A percentile compares a stretch with the other conserved stretches of the same genome.
These are phyloP conservation scores for Pascua guehoae DNA, from an alignment of 1,284 basidiomycete genomes.

Conservation along the genomic window DNA sequence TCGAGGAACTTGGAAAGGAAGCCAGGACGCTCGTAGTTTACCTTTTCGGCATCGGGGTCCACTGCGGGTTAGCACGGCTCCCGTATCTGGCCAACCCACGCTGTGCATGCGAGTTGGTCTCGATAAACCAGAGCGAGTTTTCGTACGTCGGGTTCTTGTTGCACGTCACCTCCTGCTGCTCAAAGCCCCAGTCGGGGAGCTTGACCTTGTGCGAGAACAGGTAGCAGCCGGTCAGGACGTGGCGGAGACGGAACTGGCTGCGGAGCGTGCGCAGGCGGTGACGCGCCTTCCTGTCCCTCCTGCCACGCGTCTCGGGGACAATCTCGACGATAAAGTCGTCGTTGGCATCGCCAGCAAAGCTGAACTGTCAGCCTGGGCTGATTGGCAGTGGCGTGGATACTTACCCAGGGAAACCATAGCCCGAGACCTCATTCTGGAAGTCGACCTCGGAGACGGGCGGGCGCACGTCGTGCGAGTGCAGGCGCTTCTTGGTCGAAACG, in stretches of 20 bases:
- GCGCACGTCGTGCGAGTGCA: slow-evolving; percentile 92
- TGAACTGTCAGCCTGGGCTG: neutral
- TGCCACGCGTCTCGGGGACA: slow-evolving; percentile 52
- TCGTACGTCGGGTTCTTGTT: slow-evolving; percentile 89
- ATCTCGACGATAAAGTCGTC: slow-evolving; percentile 96
- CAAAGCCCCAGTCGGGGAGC: slow-evolving; percentile 94
- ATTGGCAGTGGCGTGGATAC: too few species aligned
- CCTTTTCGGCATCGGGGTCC: slow-evolving; percentile 64
- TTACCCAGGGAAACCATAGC: slow-evolving; percentile 70
- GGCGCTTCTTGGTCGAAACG: slow-evolving; percentile 71
- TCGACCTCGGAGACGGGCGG: slow-evolving; percentile 97
- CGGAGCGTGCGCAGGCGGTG: slow-evolving; percentile 74
- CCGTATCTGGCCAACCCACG: slow-evolving; percentile 56
- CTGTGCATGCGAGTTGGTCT: slow-evolving; percentile 74
- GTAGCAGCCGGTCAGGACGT: slow-evolving; percentile 87
- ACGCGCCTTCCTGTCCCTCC: slow-evolving; percentile 60
- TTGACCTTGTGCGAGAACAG: slow-evolving; percentile 98
- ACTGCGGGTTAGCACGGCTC: slow-evolving; percentile 54
- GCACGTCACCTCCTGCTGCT: slow-evolving; percentile 95
- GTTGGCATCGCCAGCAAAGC: slow-evolving; percentile 66
- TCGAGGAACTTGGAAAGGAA: slow-evolving; percentile 91
- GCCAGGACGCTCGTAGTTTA: slow-evolving; percentile 81
- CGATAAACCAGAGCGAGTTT: slow-evolving; percentile 93
- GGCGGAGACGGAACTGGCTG: slow-evolving; percentile 79
- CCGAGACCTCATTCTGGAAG: slow-evolving; percentile 98